phyloP scores from a whole-genome alignment of 208 protist species.

The Leptomonas pyrrhocoris region DNA sequence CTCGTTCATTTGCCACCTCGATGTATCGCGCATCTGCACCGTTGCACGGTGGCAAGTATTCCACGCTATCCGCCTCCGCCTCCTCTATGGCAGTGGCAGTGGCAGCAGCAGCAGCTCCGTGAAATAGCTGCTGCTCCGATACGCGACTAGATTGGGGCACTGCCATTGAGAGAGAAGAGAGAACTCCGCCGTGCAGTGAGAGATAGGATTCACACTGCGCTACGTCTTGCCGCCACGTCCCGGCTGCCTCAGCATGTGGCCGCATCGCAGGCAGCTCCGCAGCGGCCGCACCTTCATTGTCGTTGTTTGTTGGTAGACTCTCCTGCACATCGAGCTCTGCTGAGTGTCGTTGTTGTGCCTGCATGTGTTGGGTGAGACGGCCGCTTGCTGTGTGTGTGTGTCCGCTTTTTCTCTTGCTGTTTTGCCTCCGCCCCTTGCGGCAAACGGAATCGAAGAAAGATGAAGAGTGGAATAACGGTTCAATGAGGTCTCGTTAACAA shows the following conservation, averaged over 20 bases:
- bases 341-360: neutral
- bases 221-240: too few relatives aligned
- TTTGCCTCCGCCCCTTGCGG: too few relatives aligned
- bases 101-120: neutral
- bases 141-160: neutral
- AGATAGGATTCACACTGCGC: too few relatives aligned
- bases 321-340: neutral
- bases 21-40: constrained; percentile 32
- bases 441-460: too few relatives aligned
- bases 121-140: neutral
- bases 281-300: neutral
- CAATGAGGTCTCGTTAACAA: too few relatives aligned
- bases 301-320: neutral
- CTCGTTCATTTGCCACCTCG: constrained; percentile 24
- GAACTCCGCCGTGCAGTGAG: too few relatives aligned
- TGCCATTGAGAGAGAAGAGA: neutral
- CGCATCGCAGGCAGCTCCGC: too few relatives aligned
- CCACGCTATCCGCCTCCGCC: neutral
- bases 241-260: too few relatives aligned
- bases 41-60: neutral
- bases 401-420: neutral
- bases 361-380: neutral
- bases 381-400: neutral
- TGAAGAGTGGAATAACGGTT: too few relatives aligned
- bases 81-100: too few relatives aligned